Evolutionary conservation across 805 yeast genomes (phyloP), one percentile per base, ranked within the genome.

Genomic region (Tetrapisispora fleetii): DNA sequence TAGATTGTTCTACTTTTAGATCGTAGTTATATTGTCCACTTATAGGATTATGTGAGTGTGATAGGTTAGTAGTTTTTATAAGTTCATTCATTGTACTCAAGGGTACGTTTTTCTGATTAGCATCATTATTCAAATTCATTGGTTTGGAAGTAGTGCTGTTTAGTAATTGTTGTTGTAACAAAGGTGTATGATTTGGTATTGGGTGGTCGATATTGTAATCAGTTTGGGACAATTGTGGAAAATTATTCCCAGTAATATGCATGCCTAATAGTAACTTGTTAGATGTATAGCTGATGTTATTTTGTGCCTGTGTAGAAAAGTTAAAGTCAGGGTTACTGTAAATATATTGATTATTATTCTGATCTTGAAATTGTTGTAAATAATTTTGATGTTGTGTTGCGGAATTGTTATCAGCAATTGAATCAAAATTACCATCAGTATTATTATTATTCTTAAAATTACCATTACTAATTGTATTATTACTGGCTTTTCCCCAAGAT

Each of bases 401-500:
- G 8, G 43, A 28, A 24, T 13, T 28, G 13, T 32, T 9, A 17
- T 27, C 42, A 14, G 13, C 13, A 17, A 24, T 28, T 28, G 43
- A 28, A 8, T 40, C 21, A 8, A 30, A 6, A 17, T 21, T 38
- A 21, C n/a, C 19, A 17, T 18, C 4, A 10, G 19, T 36, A 36
- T 36, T 28, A 30, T 36, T 28, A 30, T 17, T 28, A 18, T 28
- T 13, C 16, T 27, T 27, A 39, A 9, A 14, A 39, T 39, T 24
- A 27, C 13, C 3, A 7, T 38, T 38, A 13, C 6, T 19, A 16
- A 6, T 19, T 7, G 18, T n/a, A 19, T 21, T 42, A 10, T 32
- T 42, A 19, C n/a, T 33, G 7, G 45, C 24, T 57, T 85, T 72
- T 43, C 91, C 91, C 93, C 93, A 85, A 45, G 86, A 78, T 45